A percentile compares a stretch with the other conserved stretches of the same genome.
Conservation (phyloP, 2,329 filamentous ascomycete genomes). For the Albifimbria verrucaria region DNA sequence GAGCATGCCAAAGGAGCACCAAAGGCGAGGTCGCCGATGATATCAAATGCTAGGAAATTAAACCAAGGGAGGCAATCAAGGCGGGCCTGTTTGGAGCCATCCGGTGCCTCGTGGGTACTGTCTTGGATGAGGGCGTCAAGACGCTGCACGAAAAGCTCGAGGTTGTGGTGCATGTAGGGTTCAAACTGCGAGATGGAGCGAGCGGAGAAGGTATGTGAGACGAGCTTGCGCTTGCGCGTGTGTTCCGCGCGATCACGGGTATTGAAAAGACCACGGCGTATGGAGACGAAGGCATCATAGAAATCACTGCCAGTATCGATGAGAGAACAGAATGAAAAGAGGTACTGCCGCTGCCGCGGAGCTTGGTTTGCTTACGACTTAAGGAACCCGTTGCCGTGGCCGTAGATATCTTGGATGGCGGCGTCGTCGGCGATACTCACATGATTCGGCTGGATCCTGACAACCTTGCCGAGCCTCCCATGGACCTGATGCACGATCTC, state of each 20-base stretch:
- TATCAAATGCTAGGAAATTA: slow-evolving; percentile 52
- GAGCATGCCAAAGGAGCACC: slow-evolving; percentile 65
- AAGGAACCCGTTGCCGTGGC: slow-evolving; percentile 72
- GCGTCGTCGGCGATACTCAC: slow-evolving; percentile 75
- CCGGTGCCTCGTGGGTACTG: slow-evolving; percentile 42
- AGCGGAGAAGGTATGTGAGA: slow-evolving; percentile 81
- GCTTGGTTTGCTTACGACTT: slow-evolving; percentile 52
- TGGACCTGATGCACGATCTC: slow-evolving; percentile 67
- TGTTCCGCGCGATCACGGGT: slow-evolving; percentile 80
- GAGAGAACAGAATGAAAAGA: not conserved
- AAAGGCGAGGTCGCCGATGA: slow-evolving; percentile 48
- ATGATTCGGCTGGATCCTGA: slow-evolving; percentile 82
- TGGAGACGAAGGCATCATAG: slow-evolving; percentile 89
- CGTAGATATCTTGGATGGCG: slow-evolving; percentile 76
- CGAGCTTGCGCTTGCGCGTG: slow-evolving; percentile 82
- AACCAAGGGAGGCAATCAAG: slow-evolving; percentile 77
- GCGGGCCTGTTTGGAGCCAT: slow-evolving; percentile 58
- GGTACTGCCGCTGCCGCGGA: fast-evolving
- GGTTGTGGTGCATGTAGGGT: slow-evolving; percentile 80
- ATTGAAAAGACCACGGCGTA: slow-evolving; percentile 83
- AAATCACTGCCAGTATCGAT: slow-evolving; percentile 58
- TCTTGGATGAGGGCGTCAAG: slow-evolving; percentile 62
- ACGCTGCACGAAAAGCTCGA: slow-evolving; percentile 68
- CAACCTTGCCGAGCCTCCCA: slow-evolving; percentile 71
- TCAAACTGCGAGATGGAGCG: slow-evolving; percentile 84